Evolutionary conservation across 169 alveolate species (phyloP), one percentile per base, ranked within the genome.

Genomic region (Theileria equi): DNA sequence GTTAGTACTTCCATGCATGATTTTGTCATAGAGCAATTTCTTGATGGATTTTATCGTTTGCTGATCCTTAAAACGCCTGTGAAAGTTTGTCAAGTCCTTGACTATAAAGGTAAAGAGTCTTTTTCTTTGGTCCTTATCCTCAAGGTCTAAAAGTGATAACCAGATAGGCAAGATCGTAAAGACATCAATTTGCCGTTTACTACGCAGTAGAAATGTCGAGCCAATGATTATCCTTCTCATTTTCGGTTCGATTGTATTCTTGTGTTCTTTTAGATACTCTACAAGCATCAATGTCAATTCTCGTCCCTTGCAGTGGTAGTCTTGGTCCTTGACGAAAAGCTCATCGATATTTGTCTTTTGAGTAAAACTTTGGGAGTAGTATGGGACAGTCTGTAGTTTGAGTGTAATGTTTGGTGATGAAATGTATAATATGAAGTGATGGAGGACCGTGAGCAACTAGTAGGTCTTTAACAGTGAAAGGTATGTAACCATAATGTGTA

Each of bases 131-230:
- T 76, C 67, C 11, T 60, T 44, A 35, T 76, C 85, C 19, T 76
- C 68, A 23, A 76, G 59, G 32, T 76, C 85, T 23, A 76, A 44
- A 23, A 76, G 48, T 0, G 64, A 47, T 28, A 76, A 63, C 85
- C 85, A 76, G 21, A 55, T 67, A 8, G 77, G 71, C 1, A 64
- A 45, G 3, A 76, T 45, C 6, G 73, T 76, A 63, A n/a, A 21
- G 11, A 76, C 35, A 34, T 76, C 72, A 17, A 76, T 38, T 32
- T 50, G 54, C 1, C 80, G 61, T 52, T 67, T 76, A 38, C 72
- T 65, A 26, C 85, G 63, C 3, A 76, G 47, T 8, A 36, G 38
- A 31, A 76, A 76, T 2, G 81, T 76, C 4, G 85, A 50, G 47
- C 69, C 66, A 17, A 76, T 40, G 21, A 76, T 25, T 26, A 53